phyloP scores from a whole-genome alignment of 129 eudicot genomes.

The Helianthus annuus region DNA sequence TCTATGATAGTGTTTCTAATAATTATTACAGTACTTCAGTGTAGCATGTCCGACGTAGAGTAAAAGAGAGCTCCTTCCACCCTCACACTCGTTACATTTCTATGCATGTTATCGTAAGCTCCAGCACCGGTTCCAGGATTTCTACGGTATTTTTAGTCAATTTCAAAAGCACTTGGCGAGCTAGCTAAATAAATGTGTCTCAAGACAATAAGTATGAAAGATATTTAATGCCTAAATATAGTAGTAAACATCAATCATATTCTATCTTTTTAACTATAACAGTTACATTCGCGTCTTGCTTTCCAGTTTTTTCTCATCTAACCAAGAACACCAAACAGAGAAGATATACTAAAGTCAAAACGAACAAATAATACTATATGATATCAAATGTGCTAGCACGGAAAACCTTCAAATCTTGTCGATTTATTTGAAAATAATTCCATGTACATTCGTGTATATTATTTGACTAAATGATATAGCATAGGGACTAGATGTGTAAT shows the following conservation, averaged over 20 bases:
- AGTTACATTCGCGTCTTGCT: not conserved
- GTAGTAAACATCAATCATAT: not conserved
- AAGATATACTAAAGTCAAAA: not conserved
- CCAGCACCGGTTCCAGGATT: not conserved
- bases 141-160: not conserved
- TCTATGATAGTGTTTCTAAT: not conserved
- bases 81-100: not conserved
- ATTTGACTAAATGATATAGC: no score
- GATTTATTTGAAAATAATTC: no score
- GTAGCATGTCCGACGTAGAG: not conserved
- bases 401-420: not conserved
- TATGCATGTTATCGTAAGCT: not conserved
- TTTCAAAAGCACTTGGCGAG: conserved; percentile 2
- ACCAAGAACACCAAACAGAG: conserved; percentile 2
- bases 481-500: no score
- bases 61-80: not conserved
- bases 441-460: not conserved
- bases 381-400: not conserved
- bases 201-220: not conserved
- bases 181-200: not conserved
- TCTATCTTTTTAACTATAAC: not conserved
- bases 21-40: conserved; percentile 1
- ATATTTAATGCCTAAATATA: not conserved
- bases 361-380: not conserved
- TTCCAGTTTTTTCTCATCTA: conserved; percentile 5